Percentiles rank a stretch among this genome's conserved stretches.
phyloP scores from a whole-genome alignment of 768 basidiomycete genomes.

The Podaxis sp. region DNA sequence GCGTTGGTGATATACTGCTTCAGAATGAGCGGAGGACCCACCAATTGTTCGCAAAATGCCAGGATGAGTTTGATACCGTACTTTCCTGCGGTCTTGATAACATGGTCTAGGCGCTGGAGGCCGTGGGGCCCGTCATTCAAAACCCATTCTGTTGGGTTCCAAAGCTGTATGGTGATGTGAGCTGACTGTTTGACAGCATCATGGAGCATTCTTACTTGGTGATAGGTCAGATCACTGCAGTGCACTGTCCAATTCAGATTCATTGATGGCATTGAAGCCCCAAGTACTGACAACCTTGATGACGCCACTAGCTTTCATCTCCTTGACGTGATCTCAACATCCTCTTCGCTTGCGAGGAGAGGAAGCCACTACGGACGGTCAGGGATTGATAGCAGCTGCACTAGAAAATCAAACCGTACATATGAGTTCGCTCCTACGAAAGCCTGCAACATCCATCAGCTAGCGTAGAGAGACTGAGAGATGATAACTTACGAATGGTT shows the following conservation, averaged over 20 bases:
- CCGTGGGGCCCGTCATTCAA: slow-evolving; percentile 53
- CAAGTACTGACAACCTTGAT: slow-evolving; percentile 55
- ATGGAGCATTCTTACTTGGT: slow-evolving; percentile 29
- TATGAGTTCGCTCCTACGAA: slow-evolving; percentile 56
- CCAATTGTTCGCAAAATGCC: slow-evolving; percentile 58
- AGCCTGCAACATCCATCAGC: slow-evolving; percentile 20
- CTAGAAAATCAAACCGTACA: slow-evolving; percentile 20
- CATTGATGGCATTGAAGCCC: slow-evolving; percentile 44
- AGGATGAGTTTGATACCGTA: slow-evolving; percentile 48
- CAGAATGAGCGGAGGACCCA: slow-evolving; percentile 13
- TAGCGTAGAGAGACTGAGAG: not conserved
- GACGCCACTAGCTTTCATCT: slow-evolving; percentile 43
- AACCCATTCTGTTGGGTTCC: slow-evolving; percentile 44
- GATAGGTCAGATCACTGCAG: slow-evolving; percentile 42
- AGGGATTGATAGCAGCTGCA: not conserved
- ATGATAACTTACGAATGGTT: slow-evolving; percentile 38
- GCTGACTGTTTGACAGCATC: not conserved
- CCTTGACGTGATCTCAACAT: slow-evolving; percentile 43
- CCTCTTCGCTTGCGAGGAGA: slow-evolving; percentile 38
- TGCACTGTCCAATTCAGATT: slow-evolving; percentile 40
- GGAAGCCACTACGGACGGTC: slow-evolving; percentile 43
- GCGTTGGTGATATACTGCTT: not conserved
- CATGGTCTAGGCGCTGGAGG: slow-evolving; percentile 47
- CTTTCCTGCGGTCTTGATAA: slow-evolving; percentile 43
- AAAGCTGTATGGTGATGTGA: slow-evolving; percentile 27